These are phyloP conservation scores for Cryptococcus hybrid DNA, from an alignment of 1,284 basidiomycete species.

Conservation along the genomic window DNA sequence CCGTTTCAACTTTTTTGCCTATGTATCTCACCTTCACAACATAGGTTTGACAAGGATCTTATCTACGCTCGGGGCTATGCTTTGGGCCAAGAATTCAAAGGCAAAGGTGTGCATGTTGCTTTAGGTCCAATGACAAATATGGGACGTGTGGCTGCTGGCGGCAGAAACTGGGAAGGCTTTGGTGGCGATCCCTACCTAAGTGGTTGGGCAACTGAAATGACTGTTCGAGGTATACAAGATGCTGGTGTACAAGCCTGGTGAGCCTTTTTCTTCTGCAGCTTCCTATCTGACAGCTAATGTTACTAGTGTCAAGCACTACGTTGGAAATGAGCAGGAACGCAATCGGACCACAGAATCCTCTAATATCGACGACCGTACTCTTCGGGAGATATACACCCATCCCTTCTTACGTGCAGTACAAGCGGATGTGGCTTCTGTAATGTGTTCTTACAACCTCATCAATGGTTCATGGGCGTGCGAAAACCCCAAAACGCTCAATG, in stretches of 20 bases:
- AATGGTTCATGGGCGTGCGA: constrained; percentile 68
- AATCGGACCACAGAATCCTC: constrained; percentile 57
- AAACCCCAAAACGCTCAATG: constrained; percentile 65
- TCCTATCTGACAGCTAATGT: neutral
- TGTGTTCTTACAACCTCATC: constrained; percentile 66
- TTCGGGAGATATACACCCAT: constrained; percentile 50
- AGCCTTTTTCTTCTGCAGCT: constrained; percentile 6
- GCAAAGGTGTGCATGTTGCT: constrained; percentile 73
- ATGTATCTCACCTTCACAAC: neutral
- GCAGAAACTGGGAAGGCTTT: constrained; percentile 84
- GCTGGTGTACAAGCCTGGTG: constrained; percentile 61
- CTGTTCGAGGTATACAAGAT: constrained; percentile 69
- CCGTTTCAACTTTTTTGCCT: neutral
- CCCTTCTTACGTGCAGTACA: constrained; percentile 70
- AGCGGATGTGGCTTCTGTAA: constrained; percentile 67
- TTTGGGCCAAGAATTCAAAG: constrained; percentile 73
- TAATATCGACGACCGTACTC: constrained; percentile 72
- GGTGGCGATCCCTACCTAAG: constrained; percentile 65
- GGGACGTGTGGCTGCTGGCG: constrained; percentile 62
- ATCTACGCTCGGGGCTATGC: constrained; percentile 69
- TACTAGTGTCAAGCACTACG: constrained; percentile 65
- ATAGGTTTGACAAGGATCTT: constrained; percentile 64
- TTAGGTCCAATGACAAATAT: constrained; percentile 57
- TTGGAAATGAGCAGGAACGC: constrained; percentile 48
- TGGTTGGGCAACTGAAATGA: constrained; percentile 67